Conservation (phyloP, 352 stramenopile species). For the Phytophthora palmivora region DNA sequence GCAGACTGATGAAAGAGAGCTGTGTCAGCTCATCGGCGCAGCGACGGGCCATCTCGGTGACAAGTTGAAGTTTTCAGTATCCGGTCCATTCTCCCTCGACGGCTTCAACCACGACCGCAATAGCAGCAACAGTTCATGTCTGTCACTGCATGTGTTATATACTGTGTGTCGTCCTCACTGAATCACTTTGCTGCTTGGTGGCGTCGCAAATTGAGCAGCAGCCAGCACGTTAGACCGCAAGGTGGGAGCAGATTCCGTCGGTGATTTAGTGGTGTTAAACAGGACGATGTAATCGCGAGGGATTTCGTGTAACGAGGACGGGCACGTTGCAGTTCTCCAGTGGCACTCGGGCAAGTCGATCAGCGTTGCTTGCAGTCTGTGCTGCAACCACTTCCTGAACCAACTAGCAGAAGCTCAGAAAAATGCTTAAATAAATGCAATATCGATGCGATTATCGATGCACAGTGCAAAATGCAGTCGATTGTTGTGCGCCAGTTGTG, state of each 20-base stretch:
- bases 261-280: constrained; percentile 27
- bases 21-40: constrained; percentile 25
- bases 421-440: too few species aligned
- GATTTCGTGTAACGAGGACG: constrained; percentile 21
- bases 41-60: constrained; percentile 9
- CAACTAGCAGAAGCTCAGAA: constrained; percentile 16
- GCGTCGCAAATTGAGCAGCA: background rate
- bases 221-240: constrained; percentile 1
- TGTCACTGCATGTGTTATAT: too few species aligned
- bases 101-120: constrained; percentile 15
- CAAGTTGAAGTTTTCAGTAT: constrained; percentile 27
- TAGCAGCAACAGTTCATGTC: too few species aligned
- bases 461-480: background rate
- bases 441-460: background rate
- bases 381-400: constrained; percentile 12
- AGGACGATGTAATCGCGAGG: constrained; percentile 12
- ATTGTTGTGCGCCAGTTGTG: background rate
- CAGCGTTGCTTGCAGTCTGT: constrained; percentile 1
- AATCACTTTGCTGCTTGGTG: constrained; percentile 4
- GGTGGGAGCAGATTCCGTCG: constrained; percentile 17
- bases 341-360: background rate
- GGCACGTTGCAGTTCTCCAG: constrained; percentile 10
- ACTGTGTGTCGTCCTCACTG: too few species aligned
- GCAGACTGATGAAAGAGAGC: constrained; percentile 19
- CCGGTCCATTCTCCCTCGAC: constrained; percentile 6